Evolutionary conservation across 208 protist genomes (phyloP).

Genomic region (Leishmania aethiopica): DNA sequence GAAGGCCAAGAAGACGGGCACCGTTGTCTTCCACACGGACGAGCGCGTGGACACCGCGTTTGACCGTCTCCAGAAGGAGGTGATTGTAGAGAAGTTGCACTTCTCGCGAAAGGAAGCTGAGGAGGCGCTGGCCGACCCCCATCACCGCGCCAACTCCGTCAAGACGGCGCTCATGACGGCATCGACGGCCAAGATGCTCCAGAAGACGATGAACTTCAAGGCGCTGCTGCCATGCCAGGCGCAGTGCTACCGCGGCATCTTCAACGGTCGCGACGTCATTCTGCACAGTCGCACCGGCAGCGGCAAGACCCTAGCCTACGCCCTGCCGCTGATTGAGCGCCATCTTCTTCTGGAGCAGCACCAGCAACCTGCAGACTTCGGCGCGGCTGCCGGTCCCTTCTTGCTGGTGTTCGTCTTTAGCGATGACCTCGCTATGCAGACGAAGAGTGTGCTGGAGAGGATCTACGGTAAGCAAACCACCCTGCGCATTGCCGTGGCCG

Average conservation of each 20-base stretch:
- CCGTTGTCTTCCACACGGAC: conserved; percentile 83
- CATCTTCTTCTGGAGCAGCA: conserved; percentile 62
- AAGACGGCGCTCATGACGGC: conserved; percentile 72
- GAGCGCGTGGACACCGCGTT: conserved; percentile 67
- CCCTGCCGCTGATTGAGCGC: conserved; percentile 95
- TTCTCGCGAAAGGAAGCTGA: conserved; percentile 19
- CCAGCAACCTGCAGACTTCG: neutral
- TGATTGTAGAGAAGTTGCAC: conserved; percentile 35
- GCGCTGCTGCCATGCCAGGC: conserved; percentile 79
- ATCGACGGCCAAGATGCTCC: conserved; percentile 51
- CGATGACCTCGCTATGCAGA: conserved; percentile 88
- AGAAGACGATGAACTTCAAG: conserved; percentile 62
- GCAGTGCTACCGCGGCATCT: conserved; percentile 89
- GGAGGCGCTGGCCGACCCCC: conserved; percentile 28
- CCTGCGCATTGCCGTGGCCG: conserved; percentile 67
- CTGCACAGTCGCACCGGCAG: conserved; percentile 94
- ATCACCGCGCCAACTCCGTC: conserved; percentile 20
- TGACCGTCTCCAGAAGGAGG: conserved; percentile 68
- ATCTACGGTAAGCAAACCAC: conserved; percentile 56
- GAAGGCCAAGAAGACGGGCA: conserved; percentile 86
- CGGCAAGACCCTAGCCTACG: conserved; percentile 98
- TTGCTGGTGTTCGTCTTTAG: conserved; percentile 90
- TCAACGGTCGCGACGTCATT: conserved; percentile 89
- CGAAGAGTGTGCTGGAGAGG: conserved; percentile 63
- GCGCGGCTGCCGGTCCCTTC: conserved; percentile 54